Percentiles rank a stretch among this genome's conserved stretches.
phyloP scores from a whole-genome alignment of 2,329 filamentous ascomycete genomes.

The Diaporthe citrichinensis region DNA sequence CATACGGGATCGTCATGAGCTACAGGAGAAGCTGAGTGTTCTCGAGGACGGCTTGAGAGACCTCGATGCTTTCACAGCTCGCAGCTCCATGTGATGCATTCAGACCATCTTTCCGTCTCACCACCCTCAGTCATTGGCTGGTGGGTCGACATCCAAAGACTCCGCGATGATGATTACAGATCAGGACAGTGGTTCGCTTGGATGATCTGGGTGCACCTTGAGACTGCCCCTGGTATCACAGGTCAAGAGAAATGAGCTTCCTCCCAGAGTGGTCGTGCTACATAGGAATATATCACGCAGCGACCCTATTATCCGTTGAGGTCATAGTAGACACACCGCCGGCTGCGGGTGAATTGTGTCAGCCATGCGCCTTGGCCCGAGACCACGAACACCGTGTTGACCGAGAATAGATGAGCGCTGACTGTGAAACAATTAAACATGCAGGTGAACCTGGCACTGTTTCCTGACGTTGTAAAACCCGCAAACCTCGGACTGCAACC shows the following conservation, averaged over 20 bases:
- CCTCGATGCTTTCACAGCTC: slow-evolving; percentile 46
- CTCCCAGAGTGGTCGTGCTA: not conserved
- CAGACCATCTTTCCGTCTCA: not conserved
- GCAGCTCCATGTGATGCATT: slow-evolving; percentile 34
- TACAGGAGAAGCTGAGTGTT: slow-evolving; percentile 44
- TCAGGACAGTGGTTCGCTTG: not conserved
- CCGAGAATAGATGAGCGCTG: slow-evolving; percentile 4
- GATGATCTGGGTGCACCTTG: not conserved
- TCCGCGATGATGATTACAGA: not conserved
- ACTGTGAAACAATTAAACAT: slow-evolving; percentile 12
- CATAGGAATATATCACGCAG: not conserved
- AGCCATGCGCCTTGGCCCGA: slow-evolving; percentile 22
- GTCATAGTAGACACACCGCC: not conserved
- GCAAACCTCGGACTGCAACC: not conserved
- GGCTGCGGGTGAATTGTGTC: not conserved
- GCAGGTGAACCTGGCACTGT: slow-evolving; percentile 4
- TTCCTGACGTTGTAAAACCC: slow-evolving; percentile 6
- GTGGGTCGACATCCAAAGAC: not conserved
- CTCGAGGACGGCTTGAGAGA: slow-evolving; percentile 47
- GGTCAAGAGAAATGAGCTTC: not conserved
- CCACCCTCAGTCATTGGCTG: not conserved
- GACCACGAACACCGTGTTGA: not conserved
- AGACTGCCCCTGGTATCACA: not conserved
- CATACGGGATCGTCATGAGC: slow-evolving; percentile 42
- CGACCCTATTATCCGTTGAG: not conserved